Percentiles rank a stretch among this genome's conserved stretches.
These are phyloP conservation scores for Termitomyces sp. DNA, from an alignment of 768 basidiomycete genomes.

Conservation along the genomic window DNA sequence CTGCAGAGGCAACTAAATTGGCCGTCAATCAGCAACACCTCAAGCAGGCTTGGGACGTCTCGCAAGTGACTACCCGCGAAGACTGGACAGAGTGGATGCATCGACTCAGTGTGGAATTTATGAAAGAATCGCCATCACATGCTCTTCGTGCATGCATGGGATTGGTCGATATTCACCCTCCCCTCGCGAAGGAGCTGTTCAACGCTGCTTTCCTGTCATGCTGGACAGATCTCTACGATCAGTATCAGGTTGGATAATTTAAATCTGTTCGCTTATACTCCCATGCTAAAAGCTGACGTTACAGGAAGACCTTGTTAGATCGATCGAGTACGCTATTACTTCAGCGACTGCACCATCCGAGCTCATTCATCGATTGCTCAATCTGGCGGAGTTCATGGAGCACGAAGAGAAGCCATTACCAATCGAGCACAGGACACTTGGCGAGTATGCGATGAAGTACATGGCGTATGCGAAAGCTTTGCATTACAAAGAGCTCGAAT, in stretches of 20 bases:
- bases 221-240: constrained; percentile 93
- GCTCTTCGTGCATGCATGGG: constrained; percentile 96
- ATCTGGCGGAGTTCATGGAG: constrained; percentile 98
- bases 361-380: constrained; percentile 84
- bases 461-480: constrained; percentile 96
- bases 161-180: constrained; percentile 85
- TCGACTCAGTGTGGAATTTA: constrained; percentile 87
- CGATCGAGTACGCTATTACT: constrained; percentile 82
- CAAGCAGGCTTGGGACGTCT: constrained; percentile 94
- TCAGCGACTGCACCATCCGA: constrained; percentile 78
- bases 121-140: constrained; percentile 97
- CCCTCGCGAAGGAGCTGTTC: constrained; percentile 91
- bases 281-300: constrained; percentile 6
- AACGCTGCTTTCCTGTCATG: constrained; percentile 98
- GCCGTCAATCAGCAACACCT: constrained; percentile 95
- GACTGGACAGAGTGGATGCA: constrained; percentile 98
- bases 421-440: constrained; percentile 89
- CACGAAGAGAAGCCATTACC: constrained; percentile 95
- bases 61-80: constrained; percentile 66
- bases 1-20: constrained; percentile 83
- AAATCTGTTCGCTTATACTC: background rate
- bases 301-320: constrained; percentile 91
- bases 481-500: constrained; percentile 98
- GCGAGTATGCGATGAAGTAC: constrained; percentile 89
- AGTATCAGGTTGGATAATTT: constrained; percentile 75